Evolutionary conservation across 345 rosid genomes (phyloP), one percentile per base, ranked within the genome.

Genomic region (Hevea brasiliensis): DNA sequence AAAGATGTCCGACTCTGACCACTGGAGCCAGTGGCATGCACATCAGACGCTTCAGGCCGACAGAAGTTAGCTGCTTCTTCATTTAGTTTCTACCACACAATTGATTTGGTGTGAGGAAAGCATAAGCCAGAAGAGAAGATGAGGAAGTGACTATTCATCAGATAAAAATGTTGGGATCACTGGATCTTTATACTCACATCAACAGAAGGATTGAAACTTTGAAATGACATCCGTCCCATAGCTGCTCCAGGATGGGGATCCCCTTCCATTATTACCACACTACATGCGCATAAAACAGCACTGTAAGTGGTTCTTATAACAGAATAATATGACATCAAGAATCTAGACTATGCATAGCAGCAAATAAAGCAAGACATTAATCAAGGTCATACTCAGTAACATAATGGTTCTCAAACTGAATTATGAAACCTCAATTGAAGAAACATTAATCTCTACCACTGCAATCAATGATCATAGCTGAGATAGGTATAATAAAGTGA

Each of bases 201-300:
- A 53, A 90, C 85, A 70, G 90, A 85, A 63, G 99, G 97, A 82
- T 91, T 93, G 81, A 93, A 96, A 81, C 91, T 89, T 74, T 80
- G 89, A 84, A 95, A 95, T 47, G 99, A 96, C 96, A 96, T 89
- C 70, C 98, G 92, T 42, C 98, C 99, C n/a, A 84, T 65, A 57
- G 72, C 61, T 54, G 93, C 93, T 74, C 89, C 91, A 35, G 98
- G 98, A 75, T 81, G 93, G 42, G 98, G 99, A 87, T 90, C 93
- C 64, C 96, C 94, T 80, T 96, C 98, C 86, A 88, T 87, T 79
- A 91, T 80, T 35, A 95, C 92, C 81, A 91, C 84, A 69, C 96
- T 95, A 53, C 21, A 76, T 0, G 50, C 42, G n/a, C 12, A 41
- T 3, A 61, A 50, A 50, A 70, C 67, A 74, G 18, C 18, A 68